phyloP scores from a whole-genome alignment of 257 asterid genomes.

The Gentiana straminea region DNA sequence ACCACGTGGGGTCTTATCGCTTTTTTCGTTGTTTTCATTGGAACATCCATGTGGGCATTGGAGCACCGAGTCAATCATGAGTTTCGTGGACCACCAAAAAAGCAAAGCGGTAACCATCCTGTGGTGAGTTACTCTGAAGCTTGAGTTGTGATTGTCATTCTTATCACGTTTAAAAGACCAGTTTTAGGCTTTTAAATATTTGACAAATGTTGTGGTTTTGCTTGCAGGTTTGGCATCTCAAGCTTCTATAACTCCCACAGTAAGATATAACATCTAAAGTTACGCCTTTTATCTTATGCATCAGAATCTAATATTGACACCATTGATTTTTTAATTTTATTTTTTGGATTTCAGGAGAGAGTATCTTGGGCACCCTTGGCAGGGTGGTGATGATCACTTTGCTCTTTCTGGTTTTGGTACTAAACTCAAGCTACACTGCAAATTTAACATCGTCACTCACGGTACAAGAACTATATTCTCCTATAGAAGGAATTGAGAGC shows the following conservation, averaged over 20 bases:
- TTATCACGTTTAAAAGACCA: too few species aligned
- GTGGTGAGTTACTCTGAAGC: slow-evolving; percentile 28
- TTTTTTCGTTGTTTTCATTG: slow-evolving; percentile 40
- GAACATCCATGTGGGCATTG: slow-evolving; percentile 50
- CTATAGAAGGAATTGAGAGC: slow-evolving; percentile 44
- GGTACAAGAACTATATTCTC: slow-evolving; percentile 49
- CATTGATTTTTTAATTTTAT: background rate
- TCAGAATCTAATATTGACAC: too few species aligned
- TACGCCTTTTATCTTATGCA: too few species aligned
- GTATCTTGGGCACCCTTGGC: slow-evolving; percentile 42
- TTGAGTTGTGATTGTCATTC: background rate
- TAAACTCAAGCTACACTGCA: slow-evolving; percentile 64
- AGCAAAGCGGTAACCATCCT: slow-evolving; percentile 46
- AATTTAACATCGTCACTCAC: slow-evolving; percentile 64
- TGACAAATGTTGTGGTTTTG: too few species aligned
- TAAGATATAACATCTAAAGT: too few species aligned
- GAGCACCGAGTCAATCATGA: slow-evolving; percentile 60
- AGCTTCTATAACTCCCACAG: too few species aligned
- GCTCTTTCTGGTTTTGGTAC: slow-evolving; percentile 53
- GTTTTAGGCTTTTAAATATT: too few species aligned
- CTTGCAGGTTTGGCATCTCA: too few species aligned
- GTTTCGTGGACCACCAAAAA: slow-evolving; percentile 64
- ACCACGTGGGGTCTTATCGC: slow-evolving; percentile 51
- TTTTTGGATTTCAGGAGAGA: slow-evolving; percentile 36
- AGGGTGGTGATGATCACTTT: slow-evolving; percentile 49